A percentile compares a stretch with the other conserved stretches of the same genome.
phyloP scores from a whole-genome alignment of 2,329 filamentous ascomycete genomes.

The Eutypa lata region DNA sequence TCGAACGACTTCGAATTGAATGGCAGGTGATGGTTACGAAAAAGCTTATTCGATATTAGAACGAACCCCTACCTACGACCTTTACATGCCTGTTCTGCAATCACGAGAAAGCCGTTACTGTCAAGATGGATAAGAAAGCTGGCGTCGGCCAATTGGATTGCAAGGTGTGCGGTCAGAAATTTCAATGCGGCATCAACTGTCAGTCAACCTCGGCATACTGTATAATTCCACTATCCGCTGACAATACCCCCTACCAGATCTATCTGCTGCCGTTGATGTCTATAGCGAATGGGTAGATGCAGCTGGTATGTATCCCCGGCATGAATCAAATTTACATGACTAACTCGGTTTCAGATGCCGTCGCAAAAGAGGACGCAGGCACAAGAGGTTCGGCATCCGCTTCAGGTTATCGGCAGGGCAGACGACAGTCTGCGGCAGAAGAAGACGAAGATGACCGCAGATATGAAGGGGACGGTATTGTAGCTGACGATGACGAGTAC shows the following conservation, averaged over 20 bases:
- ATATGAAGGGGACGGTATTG: slow-evolving; percentile 53
- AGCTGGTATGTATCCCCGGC: slow-evolving; percentile 40
- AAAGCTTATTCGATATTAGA: slow-evolving; percentile 35
- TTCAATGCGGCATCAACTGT: slow-evolving; percentile 94
- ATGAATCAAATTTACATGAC: slow-evolving; percentile 1
- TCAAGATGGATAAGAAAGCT: slow-evolving; percentile 91
- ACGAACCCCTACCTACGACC: slow-evolving; percentile 71
- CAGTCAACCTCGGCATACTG: slow-evolving; percentile 2
- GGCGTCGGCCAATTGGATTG: slow-evolving; percentile 83
- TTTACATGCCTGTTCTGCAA: slow-evolving; percentile 99
- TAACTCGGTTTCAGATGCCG: slow-evolving; percentile 38
- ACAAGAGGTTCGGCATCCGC: slow-evolving; percentile 12
- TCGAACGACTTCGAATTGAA: neutral
- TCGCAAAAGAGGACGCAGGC: slow-evolving; percentile 40
- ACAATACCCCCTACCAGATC: slow-evolving; percentile 51
- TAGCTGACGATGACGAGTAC: slow-evolving; percentile 55
- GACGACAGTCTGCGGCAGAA: slow-evolving; percentile 23
- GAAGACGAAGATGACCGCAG: slow-evolving; percentile 49
- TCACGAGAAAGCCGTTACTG: slow-evolving; percentile 86
- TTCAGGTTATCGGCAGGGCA: slow-evolving; percentile 12
- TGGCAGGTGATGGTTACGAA: too few species aligned
- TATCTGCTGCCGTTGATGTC: slow-evolving; percentile 88
- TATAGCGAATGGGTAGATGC: slow-evolving; percentile 99
- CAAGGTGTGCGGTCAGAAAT: slow-evolving; percentile 90
- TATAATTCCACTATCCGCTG: slow-evolving; percentile 2